Conservation (phyloP, 208 protist species). For the Leishmania amazonensis region DNA sequence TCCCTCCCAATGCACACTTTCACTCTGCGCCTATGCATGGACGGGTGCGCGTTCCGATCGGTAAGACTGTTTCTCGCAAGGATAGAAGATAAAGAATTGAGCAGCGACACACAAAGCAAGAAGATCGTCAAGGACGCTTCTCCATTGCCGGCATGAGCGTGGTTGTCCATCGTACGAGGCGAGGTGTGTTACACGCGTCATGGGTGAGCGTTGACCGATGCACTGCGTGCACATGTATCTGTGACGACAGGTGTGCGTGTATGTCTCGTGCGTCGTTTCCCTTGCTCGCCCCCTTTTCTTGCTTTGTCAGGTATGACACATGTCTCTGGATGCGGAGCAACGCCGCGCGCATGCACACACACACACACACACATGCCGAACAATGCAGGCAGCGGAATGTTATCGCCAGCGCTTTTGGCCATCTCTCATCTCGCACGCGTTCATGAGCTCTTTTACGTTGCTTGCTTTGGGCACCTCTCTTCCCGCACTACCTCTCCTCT, state of each 20-base stretch:
- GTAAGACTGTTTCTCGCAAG: not conserved
- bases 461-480: not conserved
- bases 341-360: not conserved
- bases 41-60: not conserved
- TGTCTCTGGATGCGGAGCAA: not conserved
- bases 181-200: not conserved
- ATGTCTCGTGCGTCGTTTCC: not conserved
- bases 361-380: not conserved
- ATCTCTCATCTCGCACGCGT: too few relatives aligned
- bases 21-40: not conserved
- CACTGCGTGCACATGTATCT: not conserved
- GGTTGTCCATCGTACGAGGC: not conserved
- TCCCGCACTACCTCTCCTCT: not conserved
- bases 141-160: not conserved
- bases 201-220: not conserved
- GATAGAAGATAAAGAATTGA: not conserved
- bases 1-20: not conserved
- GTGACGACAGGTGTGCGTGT: not conserved
- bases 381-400: not conserved
- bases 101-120: not conserved
- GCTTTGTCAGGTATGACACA: not conserved
- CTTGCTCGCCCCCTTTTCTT: not conserved
- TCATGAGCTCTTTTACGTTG: not conserved
- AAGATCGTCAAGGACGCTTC: not conserved
- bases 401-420: not conserved